Evolutionary conservation across 441 rosid genomes (phyloP).

Genomic region (Omphalea diandra): DNA sequence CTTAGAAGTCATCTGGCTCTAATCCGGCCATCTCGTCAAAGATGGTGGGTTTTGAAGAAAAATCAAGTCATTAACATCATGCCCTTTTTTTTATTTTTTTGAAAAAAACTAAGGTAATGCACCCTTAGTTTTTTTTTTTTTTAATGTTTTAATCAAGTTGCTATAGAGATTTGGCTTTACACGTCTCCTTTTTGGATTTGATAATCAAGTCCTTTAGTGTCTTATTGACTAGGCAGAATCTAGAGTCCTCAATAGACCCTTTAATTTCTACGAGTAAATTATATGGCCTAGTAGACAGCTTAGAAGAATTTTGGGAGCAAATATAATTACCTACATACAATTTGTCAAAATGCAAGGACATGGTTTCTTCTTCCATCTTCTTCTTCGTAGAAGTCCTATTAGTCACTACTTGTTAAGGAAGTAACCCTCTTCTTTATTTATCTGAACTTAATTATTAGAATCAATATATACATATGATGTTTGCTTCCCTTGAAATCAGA

Average conservation of each 20-base stretch:
- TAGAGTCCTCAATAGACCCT: background rate
- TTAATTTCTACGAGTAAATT: background rate
- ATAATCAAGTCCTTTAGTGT: background rate
- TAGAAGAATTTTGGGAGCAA: background rate
- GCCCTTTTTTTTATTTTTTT: no score
- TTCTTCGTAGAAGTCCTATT: no score
- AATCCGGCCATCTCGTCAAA: background rate
- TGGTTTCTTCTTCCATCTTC: no score
- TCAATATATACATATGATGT: no score
- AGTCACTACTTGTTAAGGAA: no score
- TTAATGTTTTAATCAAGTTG: slow-evolving; percentile 7
- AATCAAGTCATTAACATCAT: background rate
- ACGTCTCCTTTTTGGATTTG: background rate
- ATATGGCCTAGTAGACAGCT: background rate
- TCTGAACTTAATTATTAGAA: no score
- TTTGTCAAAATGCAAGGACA: background rate
- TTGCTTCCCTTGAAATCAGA: no score
- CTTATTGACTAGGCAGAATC: slow-evolving; percentile 18
- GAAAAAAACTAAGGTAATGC: no score
- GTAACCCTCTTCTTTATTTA: no score
- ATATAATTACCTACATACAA: background rate
- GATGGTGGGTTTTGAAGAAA: background rate
- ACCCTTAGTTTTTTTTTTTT: no score
- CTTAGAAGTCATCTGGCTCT: background rate
- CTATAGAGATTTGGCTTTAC: background rate